Evolutionary conservation across 371 early-diverging fungal species (phyloP).

Genomic region (Rhizopus microsporus): DNA sequence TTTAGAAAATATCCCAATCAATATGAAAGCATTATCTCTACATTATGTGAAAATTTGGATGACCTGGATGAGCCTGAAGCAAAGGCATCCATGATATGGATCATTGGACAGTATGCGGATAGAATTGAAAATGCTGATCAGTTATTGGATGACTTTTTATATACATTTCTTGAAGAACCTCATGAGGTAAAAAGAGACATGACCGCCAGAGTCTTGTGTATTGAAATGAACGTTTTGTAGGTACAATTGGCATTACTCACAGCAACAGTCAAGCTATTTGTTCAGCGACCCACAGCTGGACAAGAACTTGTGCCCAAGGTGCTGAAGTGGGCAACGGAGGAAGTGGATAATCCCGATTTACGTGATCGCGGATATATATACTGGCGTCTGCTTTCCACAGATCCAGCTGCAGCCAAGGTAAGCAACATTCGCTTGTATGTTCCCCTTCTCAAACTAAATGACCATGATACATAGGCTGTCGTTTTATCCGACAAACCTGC

Average conservation of each 20-base stretch:
- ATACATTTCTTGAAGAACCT: slow-evolving; percentile 86
- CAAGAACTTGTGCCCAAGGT: slow-evolving; percentile 91
- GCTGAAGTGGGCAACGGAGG: slow-evolving; percentile 91
- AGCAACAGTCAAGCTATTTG: slow-evolving; percentile 93
- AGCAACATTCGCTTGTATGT: background rate
- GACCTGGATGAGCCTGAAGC: slow-evolving; percentile 93
- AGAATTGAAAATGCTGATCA: slow-evolving; percentile 89
- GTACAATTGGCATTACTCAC: slow-evolving; percentile 93
- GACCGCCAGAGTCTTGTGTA: background rate
- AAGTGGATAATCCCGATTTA: slow-evolving; percentile 93
- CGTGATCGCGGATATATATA: slow-evolving; percentile 97
- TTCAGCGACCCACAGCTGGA: slow-evolving; percentile 86
- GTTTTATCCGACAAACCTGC: slow-evolving; percentile 91
- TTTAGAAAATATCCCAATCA: slow-evolving; percentile 94
- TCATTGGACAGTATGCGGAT: slow-evolving; percentile 95
- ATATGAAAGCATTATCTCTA: slow-evolving; percentile 86
- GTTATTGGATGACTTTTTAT: slow-evolving; percentile 77
- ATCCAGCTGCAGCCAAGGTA: slow-evolving; percentile 76
- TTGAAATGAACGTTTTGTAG: slow-evolving; percentile 26
- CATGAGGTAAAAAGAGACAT: slow-evolving; percentile 54
- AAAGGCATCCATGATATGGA: slow-evolving; percentile 95
- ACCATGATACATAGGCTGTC: slow-evolving; percentile 48
- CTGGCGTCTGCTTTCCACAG: slow-evolving; percentile 93
- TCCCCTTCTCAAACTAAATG: slow-evolving; percentile 2
- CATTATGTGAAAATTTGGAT: slow-evolving; percentile 89